Evolutionary conservation across 148 eudicot genomes (phyloP).

Genomic region (Camellia granthamiana): DNA sequence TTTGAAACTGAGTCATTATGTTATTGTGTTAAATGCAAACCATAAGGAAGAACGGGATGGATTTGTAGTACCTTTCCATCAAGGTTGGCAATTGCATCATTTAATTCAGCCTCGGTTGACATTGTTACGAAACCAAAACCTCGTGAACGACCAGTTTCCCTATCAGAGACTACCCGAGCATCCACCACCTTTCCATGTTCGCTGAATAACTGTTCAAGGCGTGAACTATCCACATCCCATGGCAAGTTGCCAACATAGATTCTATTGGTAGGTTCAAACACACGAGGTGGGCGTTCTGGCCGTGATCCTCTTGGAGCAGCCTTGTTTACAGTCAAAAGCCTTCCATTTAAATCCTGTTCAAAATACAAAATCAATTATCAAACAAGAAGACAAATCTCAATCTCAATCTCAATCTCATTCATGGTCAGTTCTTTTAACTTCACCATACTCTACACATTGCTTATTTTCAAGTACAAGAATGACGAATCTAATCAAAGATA

Average conservation of each 20-base stretch:
- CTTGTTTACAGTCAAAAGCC: conserved; percentile 76
- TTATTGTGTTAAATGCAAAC: neutral
- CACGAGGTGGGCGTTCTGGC: conserved; percentile 61
- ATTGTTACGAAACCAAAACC: conserved; percentile 89
- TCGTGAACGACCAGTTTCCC: conserved; percentile 78
- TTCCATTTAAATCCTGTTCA: conserved; percentile 66
- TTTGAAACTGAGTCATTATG: neutral
- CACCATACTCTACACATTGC: neutral
- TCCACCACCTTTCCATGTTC: conserved; percentile 63
- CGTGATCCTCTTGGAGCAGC: conserved; percentile 90
- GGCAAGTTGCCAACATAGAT: conserved; percentile 89
- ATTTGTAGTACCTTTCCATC: conserved; percentile 62
- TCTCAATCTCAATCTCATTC: neutral
- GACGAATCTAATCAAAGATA: neutral
- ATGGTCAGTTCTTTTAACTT: neutral
- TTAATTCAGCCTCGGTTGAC: conserved; percentile 69
- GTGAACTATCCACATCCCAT: conserved; percentile 67
- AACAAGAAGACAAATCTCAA: neutral
- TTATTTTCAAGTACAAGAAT: neutral
- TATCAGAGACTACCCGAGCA: conserved; percentile 70
- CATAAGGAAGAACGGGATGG: neutral
- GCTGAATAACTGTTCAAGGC: conserved; percentile 73
- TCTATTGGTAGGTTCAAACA: conserved; percentile 49
- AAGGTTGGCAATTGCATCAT: conserved; percentile 74
- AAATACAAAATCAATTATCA: conserved; percentile 7